Conservation (phyloP, 2,329 filamentous ascomycete species). For the Pezicula rhizophila region DNA sequence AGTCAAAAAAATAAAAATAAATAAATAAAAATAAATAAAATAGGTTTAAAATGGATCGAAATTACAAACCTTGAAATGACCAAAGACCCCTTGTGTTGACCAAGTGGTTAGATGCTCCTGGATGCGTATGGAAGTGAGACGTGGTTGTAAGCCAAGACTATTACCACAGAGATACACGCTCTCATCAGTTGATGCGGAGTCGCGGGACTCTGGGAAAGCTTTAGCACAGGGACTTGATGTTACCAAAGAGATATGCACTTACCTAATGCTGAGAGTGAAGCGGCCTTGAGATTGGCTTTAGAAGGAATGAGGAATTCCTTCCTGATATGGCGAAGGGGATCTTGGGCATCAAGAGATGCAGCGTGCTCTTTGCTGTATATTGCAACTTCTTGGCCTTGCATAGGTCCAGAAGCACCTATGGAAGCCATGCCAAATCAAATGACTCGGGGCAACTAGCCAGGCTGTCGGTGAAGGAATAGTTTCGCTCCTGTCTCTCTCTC, state of each 20-base stretch:
- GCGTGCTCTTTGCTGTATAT: slow-evolving; percentile 22
- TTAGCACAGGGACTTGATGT: neutral
- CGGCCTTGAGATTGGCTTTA: slow-evolving; percentile 60
- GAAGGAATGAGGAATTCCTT: slow-evolving; percentile 73
- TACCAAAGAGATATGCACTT: slow-evolving; percentile 4
- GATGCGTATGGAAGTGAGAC: slow-evolving; percentile 56
- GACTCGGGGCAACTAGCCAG: too few relatives aligned
- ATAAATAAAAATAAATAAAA: too few relatives aligned
- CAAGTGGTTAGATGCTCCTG: slow-evolving; percentile 66
- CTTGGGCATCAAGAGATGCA: slow-evolving; percentile 48
- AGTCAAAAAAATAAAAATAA: too few relatives aligned
- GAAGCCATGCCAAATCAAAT: slow-evolving; percentile 9
- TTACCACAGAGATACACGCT: slow-evolving; percentile 74
- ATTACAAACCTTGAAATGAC: slow-evolving; percentile 50
- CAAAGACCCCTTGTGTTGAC: slow-evolving; percentile 70
- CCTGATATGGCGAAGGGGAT: slow-evolving; percentile 55
- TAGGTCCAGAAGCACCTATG: slow-evolving; percentile 1
- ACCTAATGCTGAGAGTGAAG: slow-evolving; percentile 19
- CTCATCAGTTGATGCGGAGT: slow-evolving; percentile 14
- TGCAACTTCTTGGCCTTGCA: slow-evolving; percentile 13
- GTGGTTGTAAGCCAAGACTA: slow-evolving; percentile 70
- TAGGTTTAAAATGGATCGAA: too few relatives aligned
- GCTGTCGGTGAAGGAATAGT: neutral
- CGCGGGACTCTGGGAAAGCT: slow-evolving; percentile 13
- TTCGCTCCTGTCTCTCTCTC: too few relatives aligned